Percentiles rank a stretch among this genome's conserved stretches.
These are phyloP conservation scores for Sequoiadendron giganteum DNA, from an alignment of 75 land plant species.

Conservation along the genomic window DNA sequence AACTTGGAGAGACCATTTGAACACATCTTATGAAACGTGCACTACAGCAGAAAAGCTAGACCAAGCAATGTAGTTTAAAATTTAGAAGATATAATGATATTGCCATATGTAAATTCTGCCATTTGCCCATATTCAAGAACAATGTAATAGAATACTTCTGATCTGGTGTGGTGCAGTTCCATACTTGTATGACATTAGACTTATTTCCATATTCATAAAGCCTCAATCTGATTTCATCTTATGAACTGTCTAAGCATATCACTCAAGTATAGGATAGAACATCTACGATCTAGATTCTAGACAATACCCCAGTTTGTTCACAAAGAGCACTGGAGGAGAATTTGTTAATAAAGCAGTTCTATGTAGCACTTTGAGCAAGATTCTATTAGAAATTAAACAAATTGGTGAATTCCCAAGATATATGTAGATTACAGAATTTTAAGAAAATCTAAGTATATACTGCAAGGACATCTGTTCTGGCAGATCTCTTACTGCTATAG, in stretches of 20 bases:
- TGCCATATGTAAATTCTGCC: background rate
- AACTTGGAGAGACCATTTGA: background rate
- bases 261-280: background rate
- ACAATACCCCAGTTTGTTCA: background rate
- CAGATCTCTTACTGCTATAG: background rate
- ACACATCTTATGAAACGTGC: background rate
- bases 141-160: background rate
- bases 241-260: background rate
- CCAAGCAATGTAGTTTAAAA: background rate
- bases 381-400: background rate
- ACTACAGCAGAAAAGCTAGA: background rate
- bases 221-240: background rate
- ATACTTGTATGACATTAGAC: background rate
- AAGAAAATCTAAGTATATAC: background rate
- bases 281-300: background rate
- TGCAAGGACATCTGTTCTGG: background rate
- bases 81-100: background rate
- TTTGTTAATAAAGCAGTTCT: background rate
- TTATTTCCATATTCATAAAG: background rate
- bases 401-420: background rate
- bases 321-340: background rate
- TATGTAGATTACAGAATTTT: background rate
- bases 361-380: background rate
- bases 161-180: background rate
- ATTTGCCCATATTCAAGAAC: background rate